Evolutionary conservation across 2,329 filamentous ascomycete genomes (phyloP).

Genomic region (Coniochaeta ligniaria): DNA sequence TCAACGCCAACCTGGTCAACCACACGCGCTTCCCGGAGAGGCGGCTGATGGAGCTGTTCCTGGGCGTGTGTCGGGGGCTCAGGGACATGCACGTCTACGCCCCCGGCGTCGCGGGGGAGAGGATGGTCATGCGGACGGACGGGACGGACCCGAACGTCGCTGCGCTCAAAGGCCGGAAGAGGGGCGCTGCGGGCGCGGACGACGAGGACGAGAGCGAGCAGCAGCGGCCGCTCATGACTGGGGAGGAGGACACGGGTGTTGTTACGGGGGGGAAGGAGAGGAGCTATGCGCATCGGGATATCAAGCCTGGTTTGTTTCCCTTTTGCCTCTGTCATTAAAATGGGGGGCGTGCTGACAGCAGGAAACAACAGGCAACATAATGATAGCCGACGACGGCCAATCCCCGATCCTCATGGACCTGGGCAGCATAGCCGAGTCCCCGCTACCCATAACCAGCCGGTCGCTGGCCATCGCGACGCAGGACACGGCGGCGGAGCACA

Average conservation of each 20-base stretch:
- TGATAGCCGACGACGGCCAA: conserved; percentile 88
- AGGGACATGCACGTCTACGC: conserved; percentile 88
- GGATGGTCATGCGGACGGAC: conserved; percentile 42
- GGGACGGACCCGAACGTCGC: conserved; percentile 28
- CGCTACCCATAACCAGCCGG: conserved; percentile 81
- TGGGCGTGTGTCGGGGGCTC: conserved; percentile 84
- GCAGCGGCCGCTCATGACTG: conserved; percentile 75
- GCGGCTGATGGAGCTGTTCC: conserved; percentile 79
- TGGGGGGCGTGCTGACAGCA: background rate
- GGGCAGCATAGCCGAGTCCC: conserved; percentile 80
- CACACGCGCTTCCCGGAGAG: conserved; percentile 84
- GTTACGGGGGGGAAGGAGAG: conserved; percentile 57
- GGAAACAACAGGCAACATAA: conserved; percentile 67
- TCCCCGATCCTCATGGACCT: conserved; percentile 96
- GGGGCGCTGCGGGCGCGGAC: conserved; percentile 38
- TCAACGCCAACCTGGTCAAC: conserved; percentile 97
- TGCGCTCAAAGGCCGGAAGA: conserved; percentile 28
- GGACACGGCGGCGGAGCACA: conserved; percentile 91
- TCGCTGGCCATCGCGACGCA: conserved; percentile 88
- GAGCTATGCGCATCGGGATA: conserved; percentile 91
- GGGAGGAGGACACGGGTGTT: conserved; percentile 63
- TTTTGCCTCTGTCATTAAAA: background rate
- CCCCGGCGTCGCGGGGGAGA: conserved; percentile 21
- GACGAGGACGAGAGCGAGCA: conserved; percentile 68
- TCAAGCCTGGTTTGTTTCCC: conserved; percentile 80